These are phyloP conservation scores for Nemania sp. DNA, from an alignment of 2,329 filamentous ascomycete species.

Conservation along the genomic window DNA sequence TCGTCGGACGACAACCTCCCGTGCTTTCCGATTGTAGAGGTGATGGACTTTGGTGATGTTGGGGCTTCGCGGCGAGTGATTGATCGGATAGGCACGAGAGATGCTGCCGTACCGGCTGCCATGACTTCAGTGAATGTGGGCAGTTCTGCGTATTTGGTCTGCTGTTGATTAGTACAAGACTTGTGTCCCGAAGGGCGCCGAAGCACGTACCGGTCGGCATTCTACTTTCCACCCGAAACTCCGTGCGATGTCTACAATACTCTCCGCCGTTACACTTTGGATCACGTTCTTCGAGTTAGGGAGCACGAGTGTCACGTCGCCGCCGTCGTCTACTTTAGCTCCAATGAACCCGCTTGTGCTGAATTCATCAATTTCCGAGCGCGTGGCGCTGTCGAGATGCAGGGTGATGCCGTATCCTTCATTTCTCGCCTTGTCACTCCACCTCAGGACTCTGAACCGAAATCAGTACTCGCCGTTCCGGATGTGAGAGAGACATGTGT, in stretches of 20 bases:
- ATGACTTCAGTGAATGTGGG: constrained; percentile 71
- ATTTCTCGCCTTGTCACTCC: constrained; percentile 77
- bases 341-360: constrained; percentile 93
- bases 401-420: constrained; percentile 93
- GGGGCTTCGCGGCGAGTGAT: constrained; percentile 68
- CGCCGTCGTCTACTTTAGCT: constrained; percentile 62
- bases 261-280: constrained; percentile 69
- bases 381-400: constrained; percentile 83
- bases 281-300: constrained; percentile 88
- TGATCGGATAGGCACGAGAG: constrained; percentile 86
- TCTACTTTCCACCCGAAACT: constrained; percentile 86
- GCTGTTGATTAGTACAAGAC: constrained; percentile 20
- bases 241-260: constrained; percentile 73
- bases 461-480: neutral
- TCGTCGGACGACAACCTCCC: constrained; percentile 45
- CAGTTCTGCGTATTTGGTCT: constrained; percentile 67
- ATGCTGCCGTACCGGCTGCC: constrained; percentile 89
- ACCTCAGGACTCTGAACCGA: constrained; percentile 64
- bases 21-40: constrained; percentile 40
- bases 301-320: constrained; percentile 73
- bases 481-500: neutral
- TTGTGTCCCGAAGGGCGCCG: neutral
- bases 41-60: constrained; percentile 46
- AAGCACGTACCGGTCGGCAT: constrained; percentile 61
- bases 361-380: constrained; percentile 92